Evolutionary conservation across 1,284 basidiomycete species (phyloP).

Genomic region (Apiotrichum brassicae): DNA sequence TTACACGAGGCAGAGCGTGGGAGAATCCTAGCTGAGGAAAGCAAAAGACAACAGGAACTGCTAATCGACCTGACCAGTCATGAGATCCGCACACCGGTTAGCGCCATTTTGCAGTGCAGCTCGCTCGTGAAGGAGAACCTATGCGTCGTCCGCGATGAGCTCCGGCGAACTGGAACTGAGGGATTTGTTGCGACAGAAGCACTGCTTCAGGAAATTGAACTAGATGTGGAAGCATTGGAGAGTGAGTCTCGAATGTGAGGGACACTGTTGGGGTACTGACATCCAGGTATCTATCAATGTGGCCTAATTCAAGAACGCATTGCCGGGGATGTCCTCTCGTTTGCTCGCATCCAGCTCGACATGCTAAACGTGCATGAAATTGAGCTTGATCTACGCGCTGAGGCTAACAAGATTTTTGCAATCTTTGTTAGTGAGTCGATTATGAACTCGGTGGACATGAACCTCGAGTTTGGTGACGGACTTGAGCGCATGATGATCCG

Average conservation of each 20-base stretch:
- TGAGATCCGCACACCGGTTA: slow-evolving; percentile 30
- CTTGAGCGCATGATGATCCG: slow-evolving; percentile 21
- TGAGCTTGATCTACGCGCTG: slow-evolving; percentile 41
- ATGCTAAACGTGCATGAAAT: slow-evolving; percentile 37
- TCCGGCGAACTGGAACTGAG: neutral
- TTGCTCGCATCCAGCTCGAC: slow-evolving; percentile 47
- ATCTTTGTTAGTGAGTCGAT: slow-evolving; percentile 39
- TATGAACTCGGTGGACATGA: slow-evolving; percentile 34
- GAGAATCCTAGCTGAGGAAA: slow-evolving; percentile 37
- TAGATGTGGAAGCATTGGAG: slow-evolving; percentile 35
- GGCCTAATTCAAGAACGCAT: slow-evolving; percentile 48
- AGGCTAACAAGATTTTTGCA: slow-evolving; percentile 36
- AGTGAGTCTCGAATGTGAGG: slow-evolving; percentile 15
- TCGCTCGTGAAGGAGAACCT: slow-evolving; percentile 31
- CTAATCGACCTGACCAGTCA: slow-evolving; percentile 33
- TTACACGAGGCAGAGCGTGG: slow-evolving; percentile 36
- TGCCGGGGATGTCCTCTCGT: slow-evolving; percentile 46
- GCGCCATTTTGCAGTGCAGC: slow-evolving; percentile 30
- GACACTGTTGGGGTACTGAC: neutral
- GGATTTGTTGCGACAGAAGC: slow-evolving; percentile 14
- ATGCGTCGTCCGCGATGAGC: slow-evolving; percentile 15
- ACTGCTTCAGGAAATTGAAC: slow-evolving; percentile 32
- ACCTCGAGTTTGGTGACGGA: slow-evolving; percentile 27
- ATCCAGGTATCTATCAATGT: slow-evolving; percentile 33
- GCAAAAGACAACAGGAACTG: slow-evolving; percentile 24